Conservation (phyloP, 805 yeast species). For the Kodamaea nitidulidarum region DNA sequence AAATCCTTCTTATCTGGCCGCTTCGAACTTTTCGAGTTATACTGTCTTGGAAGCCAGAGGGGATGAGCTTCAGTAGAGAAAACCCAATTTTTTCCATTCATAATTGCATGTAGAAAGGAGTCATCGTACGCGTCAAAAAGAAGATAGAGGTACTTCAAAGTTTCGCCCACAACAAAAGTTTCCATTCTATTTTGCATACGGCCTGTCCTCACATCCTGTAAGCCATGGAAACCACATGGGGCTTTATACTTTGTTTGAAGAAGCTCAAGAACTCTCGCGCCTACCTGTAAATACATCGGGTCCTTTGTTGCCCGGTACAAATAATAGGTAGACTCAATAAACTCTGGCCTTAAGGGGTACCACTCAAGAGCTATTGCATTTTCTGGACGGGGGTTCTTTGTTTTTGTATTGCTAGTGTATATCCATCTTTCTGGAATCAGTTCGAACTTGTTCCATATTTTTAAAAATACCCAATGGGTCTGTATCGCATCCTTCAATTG, state of each 20-base stretch:
- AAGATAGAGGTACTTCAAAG: slow-evolving; percentile 75
- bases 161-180: slow-evolving; percentile 83
- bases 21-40: slow-evolving; percentile 5
- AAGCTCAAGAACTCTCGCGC: slow-evolving; percentile 58
- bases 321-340: slow-evolving; percentile 82
- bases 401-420: slow-evolving; percentile 11
- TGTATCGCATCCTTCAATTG: slow-evolving; percentile 60
- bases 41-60: slow-evolving; percentile 54
- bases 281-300: slow-evolving; percentile 76
- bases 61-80: slow-evolving; percentile 94
- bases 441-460: slow-evolving; percentile 76
- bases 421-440: slow-evolving; percentile 90
- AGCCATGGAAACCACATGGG: slow-evolving; percentile 78
- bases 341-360: slow-evolving; percentile 93
- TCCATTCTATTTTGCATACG: slow-evolving; percentile 80
- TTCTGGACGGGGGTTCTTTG: slow-evolving; percentile 2
- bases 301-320: slow-evolving; percentile 81
- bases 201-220: slow-evolving; percentile 63
- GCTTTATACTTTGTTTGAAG: slow-evolving; percentile 50
- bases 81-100: slow-evolving; percentile 45
- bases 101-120: slow-evolving; percentile 29
- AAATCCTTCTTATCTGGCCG: not conserved
- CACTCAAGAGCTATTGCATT: slow-evolving; percentile 64
- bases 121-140: slow-evolving; percentile 68
- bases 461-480: slow-evolving; percentile 59